Base-by-base conservation (phyloP, 495 filamentous ascomycete genomes). In the Sordaria brevicollis region DNA sequence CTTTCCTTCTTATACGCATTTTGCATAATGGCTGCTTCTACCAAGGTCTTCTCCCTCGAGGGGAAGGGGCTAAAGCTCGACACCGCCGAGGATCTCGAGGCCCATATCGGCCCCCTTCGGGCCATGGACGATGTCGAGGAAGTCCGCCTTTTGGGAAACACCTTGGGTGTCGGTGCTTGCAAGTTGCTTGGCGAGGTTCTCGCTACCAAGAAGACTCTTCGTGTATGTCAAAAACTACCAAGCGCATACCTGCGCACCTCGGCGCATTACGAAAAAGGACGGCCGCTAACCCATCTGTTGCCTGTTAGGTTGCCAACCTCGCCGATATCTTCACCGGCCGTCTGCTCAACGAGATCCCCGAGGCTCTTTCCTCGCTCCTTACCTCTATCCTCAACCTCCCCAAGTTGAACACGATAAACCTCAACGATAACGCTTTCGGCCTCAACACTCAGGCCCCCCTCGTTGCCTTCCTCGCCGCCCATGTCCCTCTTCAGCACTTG, bases 301-400 rank as follows among this genome's bases (percentile, higher is more conserved):
- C 65, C 65, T 35, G 69, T 57, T 80, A 94, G 87, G 82, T 90
- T 69, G 93, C 92, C 76, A 94, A 97, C 79, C 83, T 98, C 68
- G 94, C 93, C 79, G 95, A 99, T 79, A 96, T 99, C 83, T 99
- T 98, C 82, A 99, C 95, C 69, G 91, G 91, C 36, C 93, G 95
- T 71, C 89, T 99, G 31, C 89, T 98, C 65, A 90, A 90, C 75
- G 95, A 99, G 76, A 98, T 99, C 73, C 95, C 95, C 62, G 89
- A 89, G 68, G 94, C 96, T 3, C 89, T 98, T 37, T 89, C 89
- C 13, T 88, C 89, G 54, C 90, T 99, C 38, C 89, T 98, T 13
- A 92, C 89, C 25, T 89, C 96, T 4, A 90, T 98, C 49, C 87
- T 97, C 62, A 88, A 91, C 67, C 88, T 96, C 65, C 87, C 90